These are phyloP conservation scores for Dendrobium chrysotoxum DNA, from an alignment of 106 monocot species.

Conservation along the genomic window DNA sequence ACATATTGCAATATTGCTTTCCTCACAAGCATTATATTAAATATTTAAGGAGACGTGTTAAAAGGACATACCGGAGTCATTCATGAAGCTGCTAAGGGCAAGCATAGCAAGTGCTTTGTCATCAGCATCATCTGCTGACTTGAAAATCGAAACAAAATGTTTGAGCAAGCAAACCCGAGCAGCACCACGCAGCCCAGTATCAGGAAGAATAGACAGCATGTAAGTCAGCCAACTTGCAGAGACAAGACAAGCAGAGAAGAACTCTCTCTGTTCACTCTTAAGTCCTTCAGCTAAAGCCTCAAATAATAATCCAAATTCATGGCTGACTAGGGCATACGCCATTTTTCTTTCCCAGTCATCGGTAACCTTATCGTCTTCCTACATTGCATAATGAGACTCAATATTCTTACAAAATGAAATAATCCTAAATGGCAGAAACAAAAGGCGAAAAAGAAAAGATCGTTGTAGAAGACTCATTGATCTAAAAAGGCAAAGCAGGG, in stretches of 20 bases:
- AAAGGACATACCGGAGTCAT: constrained; percentile 34
- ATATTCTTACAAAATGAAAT: background rate
- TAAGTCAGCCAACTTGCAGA: constrained; percentile 50
- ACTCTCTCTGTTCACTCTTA: constrained; percentile 21
- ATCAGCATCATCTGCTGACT: constrained; percentile 29
- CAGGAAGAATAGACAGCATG: constrained; percentile 56
- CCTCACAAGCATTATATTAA: background rate
- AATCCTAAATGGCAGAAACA: background rate
- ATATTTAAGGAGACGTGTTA: background rate
- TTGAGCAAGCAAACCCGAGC: constrained; percentile 44
- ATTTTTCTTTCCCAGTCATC: constrained; percentile 57
- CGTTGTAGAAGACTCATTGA: background rate
- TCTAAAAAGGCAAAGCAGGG: background rate
- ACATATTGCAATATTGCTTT: background rate
- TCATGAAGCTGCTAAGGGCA: constrained; percentile 48
- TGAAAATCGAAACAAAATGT: constrained; percentile 27
- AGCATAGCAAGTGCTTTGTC: constrained; percentile 58
- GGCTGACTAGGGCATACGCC: constrained; percentile 39
- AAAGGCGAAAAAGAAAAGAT: background rate
- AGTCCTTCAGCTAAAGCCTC: constrained; percentile 45
- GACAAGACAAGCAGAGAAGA: constrained; percentile 48
- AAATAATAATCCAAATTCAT: constrained; percentile 54
- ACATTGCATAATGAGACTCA: background rate
- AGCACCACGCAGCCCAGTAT: constrained; percentile 51
- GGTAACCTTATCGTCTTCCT: constrained; percentile 53